phyloP scores from a whole-genome alignment of 495 filamentous ascomycete species.

The Daldinia loculata region DNA sequence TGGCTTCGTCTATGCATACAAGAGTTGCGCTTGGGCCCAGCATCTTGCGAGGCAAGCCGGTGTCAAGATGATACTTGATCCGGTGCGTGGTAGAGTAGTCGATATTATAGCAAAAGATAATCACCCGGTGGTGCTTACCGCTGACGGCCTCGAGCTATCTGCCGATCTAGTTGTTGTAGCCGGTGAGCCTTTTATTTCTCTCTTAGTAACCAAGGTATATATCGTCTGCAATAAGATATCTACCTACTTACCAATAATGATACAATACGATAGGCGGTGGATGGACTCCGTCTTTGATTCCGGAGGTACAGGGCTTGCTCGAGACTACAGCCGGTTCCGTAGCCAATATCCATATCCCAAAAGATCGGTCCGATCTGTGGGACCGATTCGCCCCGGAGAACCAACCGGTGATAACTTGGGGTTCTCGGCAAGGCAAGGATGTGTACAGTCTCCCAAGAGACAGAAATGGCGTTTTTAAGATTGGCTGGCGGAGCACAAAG shows the following conservation, averaged over 20 bases:
- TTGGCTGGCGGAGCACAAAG: slow-evolving; percentile 58
- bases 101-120: slow-evolving; percentile 16
- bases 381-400: slow-evolving; percentile 46
- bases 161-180: slow-evolving; percentile 45
- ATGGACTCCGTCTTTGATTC: slow-evolving; percentile 48
- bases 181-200: slow-evolving; percentile 15
- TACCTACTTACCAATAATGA: slow-evolving; percentile 6
- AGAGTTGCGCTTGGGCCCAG: slow-evolving; percentile 54
- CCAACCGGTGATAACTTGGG: slow-evolving; percentile 49
- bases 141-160: slow-evolving; percentile 44
- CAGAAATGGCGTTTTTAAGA: slow-evolving; percentile 52
- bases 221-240: neutral
- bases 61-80: slow-evolving; percentile 49
- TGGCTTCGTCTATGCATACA: slow-evolving; percentile 54
- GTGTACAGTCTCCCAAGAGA: slow-evolving; percentile 55
- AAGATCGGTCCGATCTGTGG: slow-evolving; percentile 41
- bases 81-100: slow-evolving; percentile 40
- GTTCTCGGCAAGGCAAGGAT: slow-evolving; percentile 46
- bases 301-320: slow-evolving; percentile 47
- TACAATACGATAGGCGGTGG: slow-evolving; percentile 35
- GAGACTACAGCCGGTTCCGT: slow-evolving; percentile 58
- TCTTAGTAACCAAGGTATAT: neutral
- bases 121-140: slow-evolving; percentile 45
- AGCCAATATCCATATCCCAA: slow-evolving; percentile 48
- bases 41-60: slow-evolving; percentile 49